Evolutionary conservation across 2,329 filamentous ascomycete species (phyloP), one percentile per base, ranked within the genome.

Genomic region (Fusarium xyrophilum): DNA sequence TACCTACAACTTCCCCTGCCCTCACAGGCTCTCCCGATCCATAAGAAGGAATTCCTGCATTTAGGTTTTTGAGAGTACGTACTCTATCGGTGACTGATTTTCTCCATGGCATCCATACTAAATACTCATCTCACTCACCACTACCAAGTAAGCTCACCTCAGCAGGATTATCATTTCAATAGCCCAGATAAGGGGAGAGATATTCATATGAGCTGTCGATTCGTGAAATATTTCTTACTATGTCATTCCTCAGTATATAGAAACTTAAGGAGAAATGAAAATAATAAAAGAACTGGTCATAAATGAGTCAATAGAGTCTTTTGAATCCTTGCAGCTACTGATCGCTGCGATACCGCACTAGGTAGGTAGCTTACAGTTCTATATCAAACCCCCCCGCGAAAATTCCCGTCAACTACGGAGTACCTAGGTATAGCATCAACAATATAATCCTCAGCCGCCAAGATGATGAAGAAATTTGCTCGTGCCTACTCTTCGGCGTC

Each of bases 401-500:
- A 68, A 70, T 58, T 43, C 46, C 43, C 43, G 28, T 44, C 48
- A 44, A 40, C 47, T 32, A 15, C 3, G 6, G 23, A 25, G 23
- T 32, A 33, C 32, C 7, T 17, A 33, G 32, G 32, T 33, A 25
- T 12, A 51, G 52, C 48, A 71, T 59, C 57, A 55, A 54, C 56
- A 69, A 52, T 67, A 52, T 15, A 17, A 39, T 56, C 36, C 61
- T 50, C 60, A 51, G 59, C 48, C 42, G 39, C 62, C 43, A 68
- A 43, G 53, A 63, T 47, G 57, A 78, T 80, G 76, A 70, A 57
- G 43, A 78, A 73, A 60, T 74, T 79, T 60, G 73, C 76, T 32
- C 78, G 78, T 52, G 73, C 77, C 32, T 79, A 77, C 72, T 78
- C 76, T 56, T 74, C 77, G 25, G 72, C 71, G 51, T 72, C 69